Percentiles rank a stretch among this genome's conserved stretches.
Conservation (phyloP, 371 early-diverging fungal genomes). For the Mycotypha africana region DNA sequence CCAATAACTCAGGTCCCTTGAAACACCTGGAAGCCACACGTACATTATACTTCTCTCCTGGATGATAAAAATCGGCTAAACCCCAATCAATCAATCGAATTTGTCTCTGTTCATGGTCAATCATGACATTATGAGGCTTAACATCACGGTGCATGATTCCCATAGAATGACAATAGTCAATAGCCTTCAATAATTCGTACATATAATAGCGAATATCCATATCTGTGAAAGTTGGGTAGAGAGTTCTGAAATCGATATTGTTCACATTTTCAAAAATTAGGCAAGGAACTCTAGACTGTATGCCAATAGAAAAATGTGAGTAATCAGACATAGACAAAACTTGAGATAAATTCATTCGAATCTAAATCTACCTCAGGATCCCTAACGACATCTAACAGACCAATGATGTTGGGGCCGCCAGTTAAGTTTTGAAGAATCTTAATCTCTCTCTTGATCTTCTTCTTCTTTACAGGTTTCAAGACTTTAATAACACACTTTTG, state of each 20-base stretch:
- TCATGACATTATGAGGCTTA: conserved; percentile 99
- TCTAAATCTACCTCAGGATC: conserved; percentile 76
- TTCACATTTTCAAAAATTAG: conserved; percentile 97
- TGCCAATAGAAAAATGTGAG: background rate
- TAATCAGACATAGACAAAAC: no score
- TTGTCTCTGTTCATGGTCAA: conserved; percentile 92
- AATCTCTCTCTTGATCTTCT: conserved; percentile 99
- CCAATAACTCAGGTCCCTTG: conserved; percentile 99
- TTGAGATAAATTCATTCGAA: conserved; percentile 14
- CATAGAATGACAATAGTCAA: conserved; percentile 96
- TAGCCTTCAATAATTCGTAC: conserved; percentile 91
- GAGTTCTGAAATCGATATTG: conserved; percentile 73
- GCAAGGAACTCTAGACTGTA: conserved; percentile 91
- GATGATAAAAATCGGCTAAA: conserved; percentile 99
- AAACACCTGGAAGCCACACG: conserved; percentile 99
- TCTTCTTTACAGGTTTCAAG: conserved; percentile 98
- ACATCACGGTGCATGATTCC: conserved; percentile 99
- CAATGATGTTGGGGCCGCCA: conserved; percentile 94
- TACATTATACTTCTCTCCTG: conserved; percentile 96
- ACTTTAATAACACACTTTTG: conserved; percentile 98
- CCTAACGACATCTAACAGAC: conserved; percentile 93
- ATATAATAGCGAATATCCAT: conserved; percentile 96
- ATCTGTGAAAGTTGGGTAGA: conserved; percentile 79
- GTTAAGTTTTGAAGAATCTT: conserved; percentile 97
- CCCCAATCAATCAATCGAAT: conserved; percentile 99